These are phyloP conservation scores for Lactarius hatsudake DNA, from an alignment of 768 basidiomycete species.

Conservation along the genomic window DNA sequence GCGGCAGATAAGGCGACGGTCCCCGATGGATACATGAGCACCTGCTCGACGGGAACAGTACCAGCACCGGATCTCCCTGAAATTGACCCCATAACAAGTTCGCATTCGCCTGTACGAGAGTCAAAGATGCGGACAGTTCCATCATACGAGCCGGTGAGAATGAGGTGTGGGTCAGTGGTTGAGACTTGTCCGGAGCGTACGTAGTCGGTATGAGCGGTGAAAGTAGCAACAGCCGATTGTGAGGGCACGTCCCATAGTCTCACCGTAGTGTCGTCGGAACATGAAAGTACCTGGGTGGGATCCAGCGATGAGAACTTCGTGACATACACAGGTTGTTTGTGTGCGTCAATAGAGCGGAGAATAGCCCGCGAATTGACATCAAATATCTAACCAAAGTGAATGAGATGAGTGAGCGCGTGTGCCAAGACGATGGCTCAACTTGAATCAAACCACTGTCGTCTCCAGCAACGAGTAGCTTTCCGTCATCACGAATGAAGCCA, in stretches of 20 bases:
- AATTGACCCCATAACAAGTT: constrained; percentile 69
- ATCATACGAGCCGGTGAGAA: constrained; percentile 95
- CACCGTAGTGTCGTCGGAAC: constrained; percentile 94
- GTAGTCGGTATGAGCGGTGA: constrained; percentile 89
- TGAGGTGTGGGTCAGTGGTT: constrained; percentile 72
- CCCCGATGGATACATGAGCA: constrained; percentile 88
- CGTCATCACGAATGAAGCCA: constrained; percentile 86
- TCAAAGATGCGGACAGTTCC: constrained; percentile 88
- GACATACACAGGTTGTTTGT: constrained; percentile 96
- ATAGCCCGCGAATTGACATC: constrained; percentile 91
- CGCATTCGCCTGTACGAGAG: constrained; percentile 74
- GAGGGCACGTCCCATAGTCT: constrained; percentile 95
- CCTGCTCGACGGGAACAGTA: constrained; percentile 79
- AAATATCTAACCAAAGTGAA: constrained; percentile 57
- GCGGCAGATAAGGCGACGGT: constrained; percentile 82
- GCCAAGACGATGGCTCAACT: constrained; percentile 35
- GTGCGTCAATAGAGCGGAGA: constrained; percentile 85
- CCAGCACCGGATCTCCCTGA: constrained; percentile 34
- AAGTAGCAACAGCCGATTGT: constrained; percentile 72
- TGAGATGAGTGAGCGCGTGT: constrained; percentile 2
- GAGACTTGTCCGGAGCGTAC: constrained; percentile 91
- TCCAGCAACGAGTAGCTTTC: constrained; percentile 92
- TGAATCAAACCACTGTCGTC: constrained; percentile 91
- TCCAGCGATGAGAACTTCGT: constrained; percentile 83
- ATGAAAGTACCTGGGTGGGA: constrained; percentile 85